phyloP scores from a whole-genome alignment of 306 rosid species.

The Spatholobus suberectus region DNA sequence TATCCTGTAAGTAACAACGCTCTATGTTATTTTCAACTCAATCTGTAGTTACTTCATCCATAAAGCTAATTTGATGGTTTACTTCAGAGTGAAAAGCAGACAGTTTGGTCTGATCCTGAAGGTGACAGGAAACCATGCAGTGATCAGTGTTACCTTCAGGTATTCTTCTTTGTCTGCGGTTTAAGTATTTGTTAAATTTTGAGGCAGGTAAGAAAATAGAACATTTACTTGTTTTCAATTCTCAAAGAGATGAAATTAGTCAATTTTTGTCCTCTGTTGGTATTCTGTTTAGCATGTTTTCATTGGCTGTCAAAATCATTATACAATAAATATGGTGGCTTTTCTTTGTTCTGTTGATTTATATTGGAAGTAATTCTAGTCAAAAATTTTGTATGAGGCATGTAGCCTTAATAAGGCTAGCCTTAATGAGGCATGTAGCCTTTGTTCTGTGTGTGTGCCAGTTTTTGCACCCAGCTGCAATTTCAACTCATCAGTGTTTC shows the following conservation, averaged over 20 bases:
- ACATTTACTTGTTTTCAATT: conserved; percentile 13
- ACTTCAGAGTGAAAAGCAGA: conserved; percentile 81
- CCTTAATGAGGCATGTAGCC: conserved; percentile 31
- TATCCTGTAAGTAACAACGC: conserved; percentile 74
- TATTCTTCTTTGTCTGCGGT: conserved; percentile 46
- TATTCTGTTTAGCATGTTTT: conserved; percentile 29
- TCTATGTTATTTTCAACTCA: conserved; percentile 21
- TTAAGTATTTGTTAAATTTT: conserved; percentile 26
- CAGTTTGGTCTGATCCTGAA: conserved; percentile 77
- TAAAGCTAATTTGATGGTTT: conserved; percentile 49
- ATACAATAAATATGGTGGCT: conserved; percentile 26
- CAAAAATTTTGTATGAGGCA: not conserved
- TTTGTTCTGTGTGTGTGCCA: conserved; percentile 10
- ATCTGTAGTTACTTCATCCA: conserved; percentile 30
- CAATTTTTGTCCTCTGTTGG: not conserved
- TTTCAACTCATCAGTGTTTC: conserved; percentile 22
- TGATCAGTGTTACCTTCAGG: conserved; percentile 87
- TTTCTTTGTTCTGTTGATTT: conserved; percentile 20
- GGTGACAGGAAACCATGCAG: conserved; percentile 81
- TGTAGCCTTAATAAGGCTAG: conserved; percentile 19
- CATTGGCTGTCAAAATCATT: conserved; percentile 15
- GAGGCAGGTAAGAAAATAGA: conserved; percentile 4
- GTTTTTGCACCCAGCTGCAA: conserved; percentile 23
- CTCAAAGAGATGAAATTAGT: conserved; percentile 26
- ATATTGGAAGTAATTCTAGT: conserved; percentile 23